A percentile compares a stretch with the other conserved stretches of the same genome.
These are phyloP conservation scores for Mytilinidion resinicola DNA, from an alignment of 495 filamentous ascomycete genomes.

Conservation along the genomic window DNA sequence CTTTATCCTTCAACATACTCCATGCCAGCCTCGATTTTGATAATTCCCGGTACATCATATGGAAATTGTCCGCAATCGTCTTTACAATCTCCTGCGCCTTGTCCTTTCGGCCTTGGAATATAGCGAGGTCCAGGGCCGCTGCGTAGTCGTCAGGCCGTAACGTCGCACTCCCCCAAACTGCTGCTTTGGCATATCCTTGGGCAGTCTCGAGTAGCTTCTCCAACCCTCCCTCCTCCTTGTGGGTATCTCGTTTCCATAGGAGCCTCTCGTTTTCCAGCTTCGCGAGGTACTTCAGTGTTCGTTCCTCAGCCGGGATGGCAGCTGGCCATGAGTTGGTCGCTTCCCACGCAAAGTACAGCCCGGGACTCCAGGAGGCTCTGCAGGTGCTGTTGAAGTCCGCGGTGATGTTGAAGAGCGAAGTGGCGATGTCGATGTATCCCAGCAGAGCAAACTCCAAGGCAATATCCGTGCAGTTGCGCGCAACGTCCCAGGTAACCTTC, in stretches of 20 bases:
- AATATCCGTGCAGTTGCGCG: conserved; percentile 19
- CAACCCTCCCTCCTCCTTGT: conserved; percentile 16
- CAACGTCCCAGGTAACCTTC: conserved; percentile 23
- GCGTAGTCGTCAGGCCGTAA: conserved; percentile 18
- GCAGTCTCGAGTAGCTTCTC: conserved; percentile 13
- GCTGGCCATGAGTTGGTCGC: conserved; percentile 19
- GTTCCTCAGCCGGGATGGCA: conserved; percentile 15
- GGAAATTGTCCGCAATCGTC: conserved; percentile 20
- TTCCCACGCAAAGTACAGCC: conserved; percentile 26
- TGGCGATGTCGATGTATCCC: conserved; percentile 20
- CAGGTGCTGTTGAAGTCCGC: conserved; percentile 12
- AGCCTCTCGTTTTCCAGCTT: conserved; percentile 23
- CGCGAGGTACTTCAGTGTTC: conserved; percentile 9
- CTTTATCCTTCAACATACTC: conserved; percentile 14
- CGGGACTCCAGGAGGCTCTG: conserved; percentile 25
- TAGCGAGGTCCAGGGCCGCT: conserved; percentile 21
- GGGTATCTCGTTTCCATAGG: conserved; percentile 20
- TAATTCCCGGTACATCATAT: conserved; percentile 16
- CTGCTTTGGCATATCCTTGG: conserved; percentile 8
- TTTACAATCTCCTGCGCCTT: conserved; percentile 22
- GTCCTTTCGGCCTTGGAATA: conserved; percentile 12
- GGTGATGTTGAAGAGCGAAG: conserved; percentile 13
- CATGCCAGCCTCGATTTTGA: conserved; percentile 21
- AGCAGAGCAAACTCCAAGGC: conserved; percentile 25
- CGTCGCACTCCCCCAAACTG: conserved; percentile 12